phyloP scores from a whole-genome alignment of 176 grass and related monocot species.

The Neostapfia colusana region DNA sequence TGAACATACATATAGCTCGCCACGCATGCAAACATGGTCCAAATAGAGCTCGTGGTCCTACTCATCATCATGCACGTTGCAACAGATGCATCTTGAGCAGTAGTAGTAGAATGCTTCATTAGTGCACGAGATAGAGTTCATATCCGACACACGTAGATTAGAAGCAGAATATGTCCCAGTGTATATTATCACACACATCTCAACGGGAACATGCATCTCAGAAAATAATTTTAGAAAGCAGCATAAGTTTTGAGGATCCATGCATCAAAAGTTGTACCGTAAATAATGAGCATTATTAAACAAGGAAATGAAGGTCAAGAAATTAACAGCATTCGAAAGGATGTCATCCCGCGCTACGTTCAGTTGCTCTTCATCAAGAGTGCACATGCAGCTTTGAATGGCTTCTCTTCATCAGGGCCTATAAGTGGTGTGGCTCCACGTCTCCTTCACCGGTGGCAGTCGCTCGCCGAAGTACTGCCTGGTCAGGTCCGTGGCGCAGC shows the following conservation, averaged over 20 bases:
- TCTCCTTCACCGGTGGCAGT: conserved; percentile 49
- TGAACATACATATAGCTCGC: neutral
- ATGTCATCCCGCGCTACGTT: neutral
- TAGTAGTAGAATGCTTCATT: no score
- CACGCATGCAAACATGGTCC: no score
- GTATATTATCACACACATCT: no score
- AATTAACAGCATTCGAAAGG: conserved; percentile 15
- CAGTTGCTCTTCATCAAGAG: conserved; percentile 1
- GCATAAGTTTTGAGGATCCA: no score
- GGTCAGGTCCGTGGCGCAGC: conserved; percentile 50
- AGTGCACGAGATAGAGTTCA: no score
- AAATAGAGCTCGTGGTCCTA: no score
- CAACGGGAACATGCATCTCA: no score
- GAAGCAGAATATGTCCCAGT: no score
- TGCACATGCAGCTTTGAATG: conserved; percentile 3
- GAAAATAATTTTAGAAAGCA: no score
- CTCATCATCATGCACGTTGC: no score
- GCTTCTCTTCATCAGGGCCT: neutral
- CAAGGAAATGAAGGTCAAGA: conserved; percentile 18
- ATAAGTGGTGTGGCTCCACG: conserved; percentile 55
- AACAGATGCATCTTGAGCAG: no score
- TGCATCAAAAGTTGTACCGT: neutral
- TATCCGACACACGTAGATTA: no score
- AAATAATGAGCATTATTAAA: neutral
- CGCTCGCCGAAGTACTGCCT: conserved; percentile 41